Evolutionary conservation across 305 asterid species (phyloP), one percentile per base, ranked within the genome.

Genomic region (Coffea humblotiana): DNA sequence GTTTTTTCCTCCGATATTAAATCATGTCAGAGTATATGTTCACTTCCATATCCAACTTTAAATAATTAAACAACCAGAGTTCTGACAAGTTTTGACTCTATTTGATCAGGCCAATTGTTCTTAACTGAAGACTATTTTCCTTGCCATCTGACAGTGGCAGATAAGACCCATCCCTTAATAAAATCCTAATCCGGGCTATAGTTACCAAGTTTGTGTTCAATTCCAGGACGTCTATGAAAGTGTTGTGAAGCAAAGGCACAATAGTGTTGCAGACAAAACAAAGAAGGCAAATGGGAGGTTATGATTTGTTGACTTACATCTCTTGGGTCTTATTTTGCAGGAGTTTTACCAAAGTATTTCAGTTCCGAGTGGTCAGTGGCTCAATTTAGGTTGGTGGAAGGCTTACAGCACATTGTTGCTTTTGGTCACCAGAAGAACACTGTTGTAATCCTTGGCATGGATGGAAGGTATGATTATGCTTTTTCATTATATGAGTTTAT

Each of bases 321-420:
- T 82, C 43, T 78, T n/a, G 69, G 63, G 18, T 52, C 67, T 56
- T 76, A 21, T 76, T 63, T 13, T 83, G 82, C 84, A 90, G 93
- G 93, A 16, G 92, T 90, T 80, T 84, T 90, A 51, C 91, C 91
- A 8, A 90, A 86, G 82, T 90, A 88, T 79, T 90, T 90, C 89
- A 90, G 89, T 80, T 90, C 93, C 4, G 91, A 90, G 82, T 88
- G 93, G 93, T 90, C 93, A 76, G 89, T 88, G 23, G 93, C 93
- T 27, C 91, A 90, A 82, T 90, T 88, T 73, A 91, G 90, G 14
- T 73, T 90, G 81, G 86, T 71, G 16, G 93, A 90, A 85, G 91
- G 91, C 80, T 78, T 85, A 32, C 89, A 78, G 81, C 83, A 88
- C 76, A 51, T 81, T 80, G 93, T 90, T 82, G 89, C 91, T 60